Evolutionary conservation across 208 protist genomes (phyloP), one percentile per base, ranked within the genome.

Genomic region (Crithidia acanthocephali): DNA sequence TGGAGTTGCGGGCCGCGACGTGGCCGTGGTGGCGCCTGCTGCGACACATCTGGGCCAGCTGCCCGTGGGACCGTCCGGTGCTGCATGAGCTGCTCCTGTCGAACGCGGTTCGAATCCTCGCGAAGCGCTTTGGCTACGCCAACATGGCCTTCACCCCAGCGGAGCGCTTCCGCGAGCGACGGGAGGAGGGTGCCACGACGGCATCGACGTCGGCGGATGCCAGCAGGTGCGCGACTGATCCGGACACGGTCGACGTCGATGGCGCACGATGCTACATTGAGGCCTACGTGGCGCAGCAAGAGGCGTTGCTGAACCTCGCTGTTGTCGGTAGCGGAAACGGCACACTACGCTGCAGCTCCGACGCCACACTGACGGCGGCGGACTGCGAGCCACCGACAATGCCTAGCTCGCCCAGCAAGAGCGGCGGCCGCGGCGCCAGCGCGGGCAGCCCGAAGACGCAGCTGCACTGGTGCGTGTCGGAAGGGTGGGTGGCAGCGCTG

Each of bases 1-100:
- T 66, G 51, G 61, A 62, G 51, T 37, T 33, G 32, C 42, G 45
- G 32, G 27, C 55, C 30, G 32, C 28, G 13, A 48, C 63, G 27
- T 71, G 73, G 56, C 65, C 37, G 51, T 92, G 88, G 86, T 84
- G 83, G 70, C 52, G 69, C 20, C 68, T 85, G 42, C 72, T 95
- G 61, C 69, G 83, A 53, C 63, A 69, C 48, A 71, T 95, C 18
- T 70, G 76, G 59, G 77, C 74, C 20, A 76, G 52, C 40, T 82
- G 66, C 55, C 74, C 74, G n/a, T 80, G 72, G 62, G 80, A 90
- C 40, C 20, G 40, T 2, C 57, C 68, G 0, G 40, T 72, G 27
- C 25, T 86, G 28, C 68, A 62, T 25, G 88, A 93, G 56, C 76
- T 96, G 15, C n/a, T 88, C 1, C 55, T 96, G 18, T 86, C 83